These are phyloP conservation scores for Cenchrus americanus DNA, from an alignment of 176 grass and related monocot species.

Conservation along the genomic window DNA sequence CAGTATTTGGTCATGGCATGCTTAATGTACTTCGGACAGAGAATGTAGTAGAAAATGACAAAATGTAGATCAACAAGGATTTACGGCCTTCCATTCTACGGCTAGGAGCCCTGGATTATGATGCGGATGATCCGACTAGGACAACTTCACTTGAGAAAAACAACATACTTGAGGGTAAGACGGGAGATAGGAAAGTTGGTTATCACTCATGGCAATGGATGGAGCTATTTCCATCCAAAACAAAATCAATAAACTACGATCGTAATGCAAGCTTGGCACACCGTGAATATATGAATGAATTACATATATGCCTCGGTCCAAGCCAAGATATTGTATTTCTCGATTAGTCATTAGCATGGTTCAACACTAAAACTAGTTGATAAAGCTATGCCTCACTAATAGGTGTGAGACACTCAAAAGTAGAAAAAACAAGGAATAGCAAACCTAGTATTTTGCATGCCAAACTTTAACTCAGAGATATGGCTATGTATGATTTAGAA, in stretches of 20 bases:
- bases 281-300: no score
- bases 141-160: no score
- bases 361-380: not conserved
- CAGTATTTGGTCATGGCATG: not conserved
- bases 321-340: not conserved
- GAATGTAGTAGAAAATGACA: not conserved
- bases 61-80: no score
- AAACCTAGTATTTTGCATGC: not conserved
- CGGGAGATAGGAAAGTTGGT: not conserved
- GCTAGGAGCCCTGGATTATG: no score
- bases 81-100: no score
- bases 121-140: no score
- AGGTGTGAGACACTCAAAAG: not conserved
- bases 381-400: not conserved
- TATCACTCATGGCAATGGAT: no score
- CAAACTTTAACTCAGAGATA: not conserved
- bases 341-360: not conserved
- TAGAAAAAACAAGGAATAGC: not conserved
- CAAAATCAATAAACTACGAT: no score
- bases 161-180: not conserved
- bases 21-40: not conserved
- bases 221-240: not conserved
- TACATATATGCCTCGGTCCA: no score
- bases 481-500: not conserved
- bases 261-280: no score